Conservation (phyloP, 495 filamentous ascomycete genomes). For the Neurospora tetraspora region DNA sequence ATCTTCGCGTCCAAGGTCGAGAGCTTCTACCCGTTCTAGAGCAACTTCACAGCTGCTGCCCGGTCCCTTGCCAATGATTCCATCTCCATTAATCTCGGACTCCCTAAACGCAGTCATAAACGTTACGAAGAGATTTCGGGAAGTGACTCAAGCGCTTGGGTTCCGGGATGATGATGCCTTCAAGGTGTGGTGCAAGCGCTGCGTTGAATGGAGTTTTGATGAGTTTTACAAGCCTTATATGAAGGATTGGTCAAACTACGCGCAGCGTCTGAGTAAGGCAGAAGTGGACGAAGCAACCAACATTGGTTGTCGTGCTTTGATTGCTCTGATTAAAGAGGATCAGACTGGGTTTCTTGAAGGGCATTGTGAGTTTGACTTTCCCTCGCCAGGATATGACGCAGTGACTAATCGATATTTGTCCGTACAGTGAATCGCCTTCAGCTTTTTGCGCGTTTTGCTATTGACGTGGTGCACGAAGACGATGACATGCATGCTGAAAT, state of each 20-base stretch:
- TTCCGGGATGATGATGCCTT: background rate
- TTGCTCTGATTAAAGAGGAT: background rate
- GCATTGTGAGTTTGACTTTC: background rate
- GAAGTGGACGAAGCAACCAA: background rate
- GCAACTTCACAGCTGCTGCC: background rate
- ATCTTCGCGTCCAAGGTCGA: background rate
- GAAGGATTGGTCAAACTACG: background rate
- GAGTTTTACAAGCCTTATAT: background rate
- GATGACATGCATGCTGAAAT: background rate
- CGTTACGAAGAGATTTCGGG: background rate
- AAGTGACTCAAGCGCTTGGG: background rate
- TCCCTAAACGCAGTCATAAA: background rate
- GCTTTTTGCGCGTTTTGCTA: background rate
- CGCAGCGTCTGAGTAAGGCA: background rate
- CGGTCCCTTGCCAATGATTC: background rate
- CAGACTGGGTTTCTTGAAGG: background rate
- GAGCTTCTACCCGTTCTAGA: background rate
- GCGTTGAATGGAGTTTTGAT: background rate
- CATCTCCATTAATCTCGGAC: background rate
- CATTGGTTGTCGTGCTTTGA: background rate
- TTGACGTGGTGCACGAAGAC: background rate
- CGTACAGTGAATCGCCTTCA: background rate
- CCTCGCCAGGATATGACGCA: background rate
- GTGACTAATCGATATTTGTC: background rate
- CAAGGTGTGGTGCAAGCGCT: background rate